These are phyloP conservation scores for Ascomycota sp. DNA, from an alignment of 2,329 filamentous ascomycete genomes.

Conservation along the genomic window DNA sequence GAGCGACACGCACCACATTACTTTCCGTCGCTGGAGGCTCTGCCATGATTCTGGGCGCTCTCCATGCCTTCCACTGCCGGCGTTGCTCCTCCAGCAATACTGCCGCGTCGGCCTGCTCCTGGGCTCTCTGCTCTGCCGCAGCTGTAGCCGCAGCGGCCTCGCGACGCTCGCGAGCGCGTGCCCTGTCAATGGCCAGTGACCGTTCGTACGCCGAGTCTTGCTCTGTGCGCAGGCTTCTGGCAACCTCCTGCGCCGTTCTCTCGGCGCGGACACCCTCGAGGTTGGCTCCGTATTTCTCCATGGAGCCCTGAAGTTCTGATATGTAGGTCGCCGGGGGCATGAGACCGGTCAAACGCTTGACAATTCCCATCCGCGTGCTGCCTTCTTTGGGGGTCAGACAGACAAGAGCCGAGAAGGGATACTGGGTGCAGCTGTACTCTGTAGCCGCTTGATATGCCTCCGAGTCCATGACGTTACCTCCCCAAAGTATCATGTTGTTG, in stretches of 20 bases:
- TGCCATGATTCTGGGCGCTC: slow-evolving; percentile 40
- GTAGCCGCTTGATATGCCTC: slow-evolving; percentile 88
- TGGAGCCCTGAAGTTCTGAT: slow-evolving; percentile 51
- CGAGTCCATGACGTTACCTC: slow-evolving; percentile 76
- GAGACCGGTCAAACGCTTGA: slow-evolving; percentile 58
- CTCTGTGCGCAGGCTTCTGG: slow-evolving; percentile 63
- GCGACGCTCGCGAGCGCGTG: slow-evolving; percentile 54
- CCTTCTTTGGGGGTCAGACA: slow-evolving; percentile 74
- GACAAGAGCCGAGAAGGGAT: slow-evolving; percentile 72
- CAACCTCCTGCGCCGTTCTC: slow-evolving; percentile 58
- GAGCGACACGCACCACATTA: slow-evolving; percentile 50
- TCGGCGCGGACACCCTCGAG: slow-evolving; percentile 56
- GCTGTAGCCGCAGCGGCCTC: slow-evolving; percentile 57
- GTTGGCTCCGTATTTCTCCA: slow-evolving; percentile 56
- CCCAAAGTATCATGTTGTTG: slow-evolving; percentile 78
- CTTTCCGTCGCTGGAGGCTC: slow-evolving; percentile 47
- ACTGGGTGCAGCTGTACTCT: slow-evolving; percentile 76
- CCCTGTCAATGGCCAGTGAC: slow-evolving; percentile 70
- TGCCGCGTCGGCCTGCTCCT: slow-evolving; percentile 41
- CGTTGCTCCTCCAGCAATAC: slow-evolving; percentile 21
- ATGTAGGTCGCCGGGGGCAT: slow-evolving; percentile 52
- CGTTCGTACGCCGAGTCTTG: slow-evolving; percentile 91
- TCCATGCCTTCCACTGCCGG: slow-evolving; percentile 64
- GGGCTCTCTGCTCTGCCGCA: slow-evolving; percentile 42
- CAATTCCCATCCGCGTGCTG: slow-evolving; percentile 73